phyloP scores from a whole-genome alignment of 2,329 filamentous ascomycete species.

The Claviceps purpurea region DNA sequence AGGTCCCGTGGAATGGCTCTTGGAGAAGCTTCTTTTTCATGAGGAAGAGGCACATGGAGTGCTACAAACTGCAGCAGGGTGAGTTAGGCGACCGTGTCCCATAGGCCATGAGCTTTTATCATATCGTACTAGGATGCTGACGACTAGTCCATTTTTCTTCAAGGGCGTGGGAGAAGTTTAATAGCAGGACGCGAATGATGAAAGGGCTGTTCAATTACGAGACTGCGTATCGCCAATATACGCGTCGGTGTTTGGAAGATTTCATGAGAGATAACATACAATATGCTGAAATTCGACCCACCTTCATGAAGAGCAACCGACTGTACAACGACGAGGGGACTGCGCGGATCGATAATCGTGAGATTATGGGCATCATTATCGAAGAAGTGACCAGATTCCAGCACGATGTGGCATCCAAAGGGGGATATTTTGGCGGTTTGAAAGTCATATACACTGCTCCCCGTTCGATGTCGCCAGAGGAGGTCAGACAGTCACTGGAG shows the following conservation, averaged over 20 bases:
- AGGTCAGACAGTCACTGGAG: conserved; percentile 38
- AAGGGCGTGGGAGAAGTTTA: conserved; percentile 50
- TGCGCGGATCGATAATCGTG: conserved; percentile 36
- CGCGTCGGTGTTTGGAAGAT: conserved; percentile 42
- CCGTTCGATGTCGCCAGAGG: conserved; percentile 36
- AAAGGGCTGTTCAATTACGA: conserved; percentile 60
- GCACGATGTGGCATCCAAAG: conserved; percentile 12
- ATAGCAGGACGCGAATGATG: conserved; percentile 56
- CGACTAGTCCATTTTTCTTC: neutral
- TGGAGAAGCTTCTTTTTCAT: conserved; percentile 47
- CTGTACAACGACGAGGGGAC: conserved; percentile 46
- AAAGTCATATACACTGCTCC: conserved; percentile 63
- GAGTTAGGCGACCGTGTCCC: conserved; percentile 11
- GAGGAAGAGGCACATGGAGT: conserved; percentile 44
- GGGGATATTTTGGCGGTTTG: conserved; percentile 43
- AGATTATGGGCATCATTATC: conserved; percentile 48
- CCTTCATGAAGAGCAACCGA: conserved; percentile 51
- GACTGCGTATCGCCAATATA: conserved; percentile 48
- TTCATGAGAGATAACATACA: conserved; percentile 54
- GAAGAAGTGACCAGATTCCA: conserved; percentile 39
- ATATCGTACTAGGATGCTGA: neutral
- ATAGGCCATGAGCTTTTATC: neutral
- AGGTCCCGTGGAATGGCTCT: conserved; percentile 39
- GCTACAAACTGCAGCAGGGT: conserved; percentile 40
- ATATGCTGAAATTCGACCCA: conserved; percentile 58